Evolutionary conservation across 1,284 basidiomycete species (phyloP), one percentile per base, ranked within the genome.

Genomic region (Microbotryum saponariae): DNA sequence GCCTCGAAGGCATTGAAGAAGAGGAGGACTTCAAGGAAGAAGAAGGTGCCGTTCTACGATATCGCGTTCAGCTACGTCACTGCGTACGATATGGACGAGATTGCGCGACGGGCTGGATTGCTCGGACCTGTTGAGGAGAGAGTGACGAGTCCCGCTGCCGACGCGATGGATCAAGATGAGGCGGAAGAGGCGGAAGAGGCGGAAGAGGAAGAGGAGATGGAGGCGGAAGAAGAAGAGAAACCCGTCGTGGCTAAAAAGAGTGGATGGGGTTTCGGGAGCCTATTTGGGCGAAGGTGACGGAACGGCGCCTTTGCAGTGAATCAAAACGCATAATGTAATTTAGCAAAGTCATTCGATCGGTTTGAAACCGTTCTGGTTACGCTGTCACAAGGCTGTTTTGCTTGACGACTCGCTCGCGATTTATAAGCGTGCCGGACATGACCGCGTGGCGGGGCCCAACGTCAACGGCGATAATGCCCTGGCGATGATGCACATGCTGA

Each of bases 31-130:
- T 18, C 37, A 42, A 78, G 84, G 74, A 85, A 86, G 77, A 92
- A 92, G 74, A 88, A 21, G 46, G 42, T 33, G 29, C 73, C 91
- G 42, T 94, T 94, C 79, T 94, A 91, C 76, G 89, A 94, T 74
- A 87, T 90, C 67, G 91, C 90, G n/a, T 83, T 91, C 73, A 94
- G 93, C 76, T 94, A 93, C 71, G 84, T 91, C 59, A 84, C 87
- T 89, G 71, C 62, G 9, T 70, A 71, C 46, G 70, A 68, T 42
- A 85, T 92, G 82, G 87, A 89, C 51, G 79, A 82, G 54, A 76
- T 94, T 20, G 66, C 66, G 29, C 46, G 52, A 33, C 52, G 54
- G 37, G 66, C 66, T 3, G 64, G 64, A 10, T n/a, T 63, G 54
- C 37, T 27, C 29, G 37, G 29, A 7, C 57, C 8, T 20, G 29